Conservation (phyloP, 2,329 filamentous ascomycete genomes). For the Neofusicoccum cordaticola region DNA sequence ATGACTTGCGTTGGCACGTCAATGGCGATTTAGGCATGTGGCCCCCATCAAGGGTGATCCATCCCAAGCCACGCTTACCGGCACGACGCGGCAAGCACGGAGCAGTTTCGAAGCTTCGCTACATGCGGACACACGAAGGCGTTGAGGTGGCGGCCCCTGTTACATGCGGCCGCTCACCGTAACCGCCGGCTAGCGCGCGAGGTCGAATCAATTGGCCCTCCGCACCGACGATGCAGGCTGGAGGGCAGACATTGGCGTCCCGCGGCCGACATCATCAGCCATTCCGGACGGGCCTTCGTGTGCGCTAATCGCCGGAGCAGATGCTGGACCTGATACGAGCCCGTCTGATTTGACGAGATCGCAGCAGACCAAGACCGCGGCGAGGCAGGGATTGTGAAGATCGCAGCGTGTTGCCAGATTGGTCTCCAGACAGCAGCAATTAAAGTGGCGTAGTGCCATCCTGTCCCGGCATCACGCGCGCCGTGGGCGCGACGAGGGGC, state of each 20-base stretch:
- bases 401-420: constrained; percentile 9
- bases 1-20: constrained; percentile 15
- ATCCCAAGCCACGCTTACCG: constrained; percentile 15
- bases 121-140: constrained; percentile 2
- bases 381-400: constrained; percentile 8
- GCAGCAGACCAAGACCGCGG: background rate
- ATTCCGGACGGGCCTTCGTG: background rate
- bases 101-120: constrained; percentile 18
- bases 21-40: background rate
- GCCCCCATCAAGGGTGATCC: constrained; percentile 16
- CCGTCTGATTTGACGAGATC: constrained; percentile 6
- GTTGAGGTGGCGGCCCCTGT: constrained; percentile 10
- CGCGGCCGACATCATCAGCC: background rate
- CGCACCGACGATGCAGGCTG: background rate
- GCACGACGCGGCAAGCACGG: constrained; percentile 16
- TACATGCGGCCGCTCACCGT: constrained; percentile 10
- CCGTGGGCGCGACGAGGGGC: background rate
- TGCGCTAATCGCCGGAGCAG: constrained; percentile 2
- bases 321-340: background rate
- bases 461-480: constrained; percentile 14
- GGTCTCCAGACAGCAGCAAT: constrained; percentile 9
- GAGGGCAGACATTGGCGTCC: background rate
- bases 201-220: background rate
- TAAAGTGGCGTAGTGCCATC: constrained; percentile 9
- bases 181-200: constrained; percentile 7